phyloP scores from a whole-genome alignment of 495 filamentous ascomycete genomes.

The Penicillium robsamsonii region DNA sequence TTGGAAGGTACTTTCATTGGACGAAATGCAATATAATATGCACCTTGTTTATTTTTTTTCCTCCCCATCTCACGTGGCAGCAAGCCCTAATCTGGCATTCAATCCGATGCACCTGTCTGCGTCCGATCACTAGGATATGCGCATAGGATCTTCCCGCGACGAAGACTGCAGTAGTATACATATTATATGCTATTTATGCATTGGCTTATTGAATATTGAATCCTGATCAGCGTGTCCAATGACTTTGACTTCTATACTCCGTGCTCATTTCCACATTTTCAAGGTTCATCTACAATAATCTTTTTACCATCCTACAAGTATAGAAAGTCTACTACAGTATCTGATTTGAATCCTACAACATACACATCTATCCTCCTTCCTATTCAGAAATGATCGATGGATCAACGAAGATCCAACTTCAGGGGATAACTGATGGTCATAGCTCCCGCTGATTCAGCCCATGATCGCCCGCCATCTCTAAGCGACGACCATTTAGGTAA shows the following conservation, averaged over 20 bases:
- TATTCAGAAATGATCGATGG: constrained; percentile 24
- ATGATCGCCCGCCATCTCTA: constrained; percentile 16
- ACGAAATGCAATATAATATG: not conserved
- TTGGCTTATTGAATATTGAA: not conserved
- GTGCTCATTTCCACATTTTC: not conserved
- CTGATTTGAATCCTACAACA: not conserved
- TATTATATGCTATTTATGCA: not conserved
- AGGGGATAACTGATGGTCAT: constrained; percentile 32
- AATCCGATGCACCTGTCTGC: constrained; percentile 13
- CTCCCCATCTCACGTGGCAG: constrained; percentile 10
- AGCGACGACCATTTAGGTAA: constrained; percentile 21
- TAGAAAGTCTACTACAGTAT: not conserved
- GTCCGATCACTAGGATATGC: constrained; percentile 1
- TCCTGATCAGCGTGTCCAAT: not conserved
- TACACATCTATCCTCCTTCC: constrained; percentile 23
- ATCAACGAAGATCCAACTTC: constrained; percentile 17
- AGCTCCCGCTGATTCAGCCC: constrained; percentile 21
- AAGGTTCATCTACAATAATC: not conserved
- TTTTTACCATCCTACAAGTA: too few relatives aligned
- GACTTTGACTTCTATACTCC: not conserved
- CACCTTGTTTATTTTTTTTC: not conserved
- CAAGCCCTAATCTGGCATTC: constrained; percentile 11
- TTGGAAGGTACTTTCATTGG: constrained; percentile 13
- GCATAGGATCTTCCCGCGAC: constrained; percentile 10
- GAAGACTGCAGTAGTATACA: not conserved